Evolutionary conservation across 495 filamentous ascomycete species (phyloP).

Genomic region (Penicillium bialowiezense): DNA sequence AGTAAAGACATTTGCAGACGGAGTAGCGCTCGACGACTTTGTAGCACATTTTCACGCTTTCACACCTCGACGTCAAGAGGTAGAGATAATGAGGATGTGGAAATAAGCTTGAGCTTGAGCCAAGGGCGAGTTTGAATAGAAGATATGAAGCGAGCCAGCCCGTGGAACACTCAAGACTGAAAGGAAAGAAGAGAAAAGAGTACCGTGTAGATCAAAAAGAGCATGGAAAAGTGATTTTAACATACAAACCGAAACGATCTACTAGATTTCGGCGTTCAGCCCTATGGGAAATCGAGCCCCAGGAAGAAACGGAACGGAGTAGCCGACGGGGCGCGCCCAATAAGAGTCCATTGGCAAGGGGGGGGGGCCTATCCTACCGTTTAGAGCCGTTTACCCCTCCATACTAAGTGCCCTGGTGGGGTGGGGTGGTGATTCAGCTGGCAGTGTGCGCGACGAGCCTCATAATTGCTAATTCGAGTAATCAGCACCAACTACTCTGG

Average conservation of each 20-base stretch:
- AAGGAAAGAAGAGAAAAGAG: no score
- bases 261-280: slow-evolving; percentile 16
- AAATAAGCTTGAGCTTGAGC: no score
- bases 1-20: slow-evolving; percentile 78
- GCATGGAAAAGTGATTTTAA: no score
- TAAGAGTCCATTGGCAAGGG: background rate
- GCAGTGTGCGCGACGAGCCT: background rate
- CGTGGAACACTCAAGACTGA: background rate
- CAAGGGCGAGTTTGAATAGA: slow-evolving; percentile 9
- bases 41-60: slow-evolving; percentile 69
- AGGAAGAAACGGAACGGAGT: slow-evolving; percentile 13
- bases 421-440: background rate
- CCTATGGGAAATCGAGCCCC: slow-evolving; percentile 17
- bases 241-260: background rate
- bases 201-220: no score
- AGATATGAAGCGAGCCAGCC: background rate
- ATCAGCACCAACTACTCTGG: background rate
- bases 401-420: no score
- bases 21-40: slow-evolving; percentile 73
- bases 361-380: no score
- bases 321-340: slow-evolving; percentile 13
- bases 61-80: no score
- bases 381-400: background rate
- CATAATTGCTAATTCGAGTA: background rate
- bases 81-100: no score